Evolutionary conservation across 495 filamentous ascomycete species (phyloP), one percentile per base, ranked within the genome.

Genomic region (Neurospora tetraspora): DNA sequence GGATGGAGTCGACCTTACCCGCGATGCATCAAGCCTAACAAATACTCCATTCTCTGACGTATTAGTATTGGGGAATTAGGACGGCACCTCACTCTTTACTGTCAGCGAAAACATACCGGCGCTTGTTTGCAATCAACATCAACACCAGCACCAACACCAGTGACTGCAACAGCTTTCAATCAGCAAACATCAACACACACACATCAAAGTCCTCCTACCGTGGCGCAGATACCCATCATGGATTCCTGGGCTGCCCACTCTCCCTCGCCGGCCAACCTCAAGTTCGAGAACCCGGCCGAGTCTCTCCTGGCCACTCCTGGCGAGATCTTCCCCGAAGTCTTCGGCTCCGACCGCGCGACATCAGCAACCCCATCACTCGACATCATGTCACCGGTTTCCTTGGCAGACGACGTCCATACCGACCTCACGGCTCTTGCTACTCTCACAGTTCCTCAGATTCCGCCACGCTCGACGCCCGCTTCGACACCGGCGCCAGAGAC

Each of bases 261-360:
- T 14, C 75, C 82, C 73, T 76, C 83, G 69, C 81, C 83, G 65
- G 53, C 53, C 53, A 79, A 75, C 73, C 76, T 85, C 78, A 85
- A 86, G 78, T 84, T 85, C 68, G 85, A 86, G 79, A 73, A 79
- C 47, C 85, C 84, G 43, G 83, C 85, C 74, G 86, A 88, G 76
- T 87, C 85, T 59, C 80, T 88, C 36, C 79, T 87, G 65, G 88
- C 86, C 7, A 82, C 83, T 2, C 86, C 86, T 8, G 84, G 83
- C 74, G 83, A 87, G 69, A 77, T 80, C 40, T 88, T 85, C 73
- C 80, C 86, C 16, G 82, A 86, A 27, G 82, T 88, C 65, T 88
- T 88, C 77, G 76, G 76, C 65, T 43, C 73, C 70, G 75, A 77
- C 0, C 47, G 79, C 14, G 68, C 79, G 1, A 71, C 77, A 8